Base-by-base conservation (phyloP, 2,329 filamentous ascomycete genomes). In the Fusarium nelsonii region DNA sequence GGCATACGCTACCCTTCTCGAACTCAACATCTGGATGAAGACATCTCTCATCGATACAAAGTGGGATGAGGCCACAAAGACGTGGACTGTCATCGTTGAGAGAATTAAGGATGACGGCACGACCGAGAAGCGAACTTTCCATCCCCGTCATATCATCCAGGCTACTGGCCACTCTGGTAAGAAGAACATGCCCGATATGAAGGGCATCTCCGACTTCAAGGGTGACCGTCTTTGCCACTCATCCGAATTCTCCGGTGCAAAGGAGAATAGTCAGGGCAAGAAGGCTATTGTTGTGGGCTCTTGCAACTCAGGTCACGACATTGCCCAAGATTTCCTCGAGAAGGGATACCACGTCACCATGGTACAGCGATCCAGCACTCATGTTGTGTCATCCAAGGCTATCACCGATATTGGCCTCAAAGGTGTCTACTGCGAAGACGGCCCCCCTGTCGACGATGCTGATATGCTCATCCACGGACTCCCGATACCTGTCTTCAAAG, bases 261-360 rank as follows among this genome's bases (percentile, higher is more conserved):
- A 77, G 4, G 75, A 81, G 1, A 74, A 82, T 3, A 78, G 81
- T 15, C 76, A 81, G 18, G 84, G 84, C 2, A 90, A 88, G 74
- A 89, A 86, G 63, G 90, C 87, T 0, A 79, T 92, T 2, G 85
- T 93, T 0, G 82, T 92, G 0, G 91, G 90, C 2, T 88, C 87
- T 2, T 91, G 90, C 76, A 92, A 91, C 76, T 91, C 88, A 0
- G 88, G 83, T 8, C 88, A 91, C 70, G 90, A 92, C 66, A 92
- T 92, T 57, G 86, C 88, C 1, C 89, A 91, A 58, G 88, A 92
- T 65, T 91, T 85, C 71, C 83, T 86, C 36, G 89, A 91, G 70
- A 87, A 88, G 50, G 91, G 90, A 0, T 89, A 89, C 65, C 81
- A 87, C 4, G 86, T 92, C 2, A 92, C 90, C 0, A 89, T 93